phyloP scores from a whole-genome alignment of 2,329 filamentous ascomycete species.

The Sporothrix phasma region DNA sequence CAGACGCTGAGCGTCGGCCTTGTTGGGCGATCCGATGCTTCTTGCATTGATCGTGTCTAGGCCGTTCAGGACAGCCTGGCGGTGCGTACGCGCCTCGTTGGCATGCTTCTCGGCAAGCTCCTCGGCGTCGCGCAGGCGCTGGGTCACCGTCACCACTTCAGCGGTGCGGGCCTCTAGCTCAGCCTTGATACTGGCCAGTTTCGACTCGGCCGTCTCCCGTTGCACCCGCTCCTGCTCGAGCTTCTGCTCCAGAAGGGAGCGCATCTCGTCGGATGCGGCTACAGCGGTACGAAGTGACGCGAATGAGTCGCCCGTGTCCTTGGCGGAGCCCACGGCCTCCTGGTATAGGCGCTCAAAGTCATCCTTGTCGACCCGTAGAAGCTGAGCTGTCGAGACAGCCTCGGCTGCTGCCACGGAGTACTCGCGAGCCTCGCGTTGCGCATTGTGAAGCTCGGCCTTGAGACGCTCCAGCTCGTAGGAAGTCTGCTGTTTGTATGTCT shows the following conservation, averaged over 20 bases:
- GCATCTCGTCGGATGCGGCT: slow-evolving; percentile 66
- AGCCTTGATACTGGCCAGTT: slow-evolving; percentile 63
- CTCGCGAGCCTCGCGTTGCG: slow-evolving; percentile 68
- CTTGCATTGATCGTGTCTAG: slow-evolving; percentile 61
- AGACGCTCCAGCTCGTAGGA: slow-evolving; percentile 77
- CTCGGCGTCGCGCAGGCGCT: slow-evolving; percentile 74
- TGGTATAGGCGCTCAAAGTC: slow-evolving; percentile 62
- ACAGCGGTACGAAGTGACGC: slow-evolving; percentile 69
- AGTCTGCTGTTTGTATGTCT: slow-evolving; percentile 72
- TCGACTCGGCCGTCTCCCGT: slow-evolving; percentile 65
- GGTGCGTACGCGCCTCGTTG: slow-evolving; percentile 76
- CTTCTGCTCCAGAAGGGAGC: slow-evolving; percentile 65
- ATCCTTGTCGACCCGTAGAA: slow-evolving; percentile 78
- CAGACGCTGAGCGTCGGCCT: slow-evolving; percentile 55
- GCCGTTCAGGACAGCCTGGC: slow-evolving; percentile 70
- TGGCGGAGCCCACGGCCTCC: slow-evolving; percentile 54
- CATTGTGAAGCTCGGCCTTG: slow-evolving; percentile 72
- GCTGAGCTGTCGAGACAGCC: slow-evolving; percentile 60
- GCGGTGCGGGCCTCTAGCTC: slow-evolving; percentile 73
- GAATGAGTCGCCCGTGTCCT: slow-evolving; percentile 62
- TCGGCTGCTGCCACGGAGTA: slow-evolving; percentile 70
- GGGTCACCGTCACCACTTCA: slow-evolving; percentile 65
- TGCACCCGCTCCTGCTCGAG: slow-evolving; percentile 72
- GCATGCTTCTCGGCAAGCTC: slow-evolving; percentile 81
- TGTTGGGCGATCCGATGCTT: slow-evolving; percentile 31